Base-by-base conservation (phyloP, 2,329 filamentous ascomycete species). In the Exserohilum turcica region DNA sequence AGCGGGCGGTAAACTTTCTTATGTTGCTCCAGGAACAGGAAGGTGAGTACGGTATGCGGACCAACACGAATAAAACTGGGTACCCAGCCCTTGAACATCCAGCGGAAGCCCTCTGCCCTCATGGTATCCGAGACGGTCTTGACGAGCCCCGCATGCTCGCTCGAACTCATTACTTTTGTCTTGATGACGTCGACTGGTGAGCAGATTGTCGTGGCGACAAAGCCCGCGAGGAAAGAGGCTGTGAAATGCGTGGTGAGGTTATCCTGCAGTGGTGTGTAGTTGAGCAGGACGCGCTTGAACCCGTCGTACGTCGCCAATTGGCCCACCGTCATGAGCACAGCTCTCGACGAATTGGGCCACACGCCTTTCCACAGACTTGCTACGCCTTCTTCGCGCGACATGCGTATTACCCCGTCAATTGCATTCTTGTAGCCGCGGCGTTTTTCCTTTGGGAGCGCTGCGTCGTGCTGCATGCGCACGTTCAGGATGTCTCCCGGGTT, bases 401-500 rank as follows among this genome's bases (percentile, higher is more conserved):
- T 96, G 60, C 91, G 86, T 21, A 89, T 77, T 66, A 97, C 80
- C 24, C 94, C 94, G 71, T 97, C 88, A 42, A 97, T 74, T 3
- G 92, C 94, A 74, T 97, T 84, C 59, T 86, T 88, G 79, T 99
- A 99, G 76, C 96, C 94, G 51, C 93, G 85, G 42, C 91, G 86
- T 68, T 95, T 80, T 5, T 82, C 82, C 0, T 78, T 68, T 0
- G 92, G 89, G 1, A 97, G 84, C 0, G 91, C 86, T 2, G 90
- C 87, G 66, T 89, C 94, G 77, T 96, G 91, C 78, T 99, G 94
- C 94, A 99, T 99, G 62, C 94, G 91, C 43, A 99, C 94, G 76
- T 99, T 99, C 68, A 97, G 82, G 29, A 99, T 92, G 74, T 99
- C 94, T 61, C 92, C 93, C 2, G 92, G 92, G 77, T 97, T 99